phyloP scores from a whole-genome alignment of 495 filamentous ascomycete genomes.

The Penicillium simplicissimum region DNA sequence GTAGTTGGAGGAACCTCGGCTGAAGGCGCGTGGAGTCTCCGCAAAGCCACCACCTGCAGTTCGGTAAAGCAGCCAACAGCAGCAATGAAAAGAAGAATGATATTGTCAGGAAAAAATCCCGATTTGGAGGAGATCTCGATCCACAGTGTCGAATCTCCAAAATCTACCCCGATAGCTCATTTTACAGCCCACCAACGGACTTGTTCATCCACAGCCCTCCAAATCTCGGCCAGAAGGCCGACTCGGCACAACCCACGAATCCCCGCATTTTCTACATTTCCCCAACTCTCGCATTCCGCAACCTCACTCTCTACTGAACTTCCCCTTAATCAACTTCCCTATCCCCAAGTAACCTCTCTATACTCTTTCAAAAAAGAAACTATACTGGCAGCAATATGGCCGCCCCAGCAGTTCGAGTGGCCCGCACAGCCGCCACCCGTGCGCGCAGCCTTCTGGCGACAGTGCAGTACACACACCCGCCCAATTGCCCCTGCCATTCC shows the following conservation, averaged over 20 bases:
- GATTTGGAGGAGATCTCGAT: not conserved
- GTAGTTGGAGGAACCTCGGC: constrained; percentile 11
- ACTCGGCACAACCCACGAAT: constrained; percentile 16
- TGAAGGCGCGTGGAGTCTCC: not conserved
- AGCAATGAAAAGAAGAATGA: not conserved
- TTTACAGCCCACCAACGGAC: too few relatives aligned
- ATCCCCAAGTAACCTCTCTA: constrained; percentile 1
- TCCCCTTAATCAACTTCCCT: constrained; percentile 19
- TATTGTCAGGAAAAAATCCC: not conserved
- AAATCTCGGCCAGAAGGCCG: constrained; percentile 29
- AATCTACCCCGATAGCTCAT: not conserved
- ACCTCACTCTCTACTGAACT: not conserved
- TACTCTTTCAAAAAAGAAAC: constrained; percentile 6
- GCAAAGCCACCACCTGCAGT: too few relatives aligned
- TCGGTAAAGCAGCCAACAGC: not conserved
- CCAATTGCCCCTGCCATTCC: constrained; percentile 88
- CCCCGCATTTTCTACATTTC: constrained; percentile 33
- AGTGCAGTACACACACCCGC: constrained; percentile 86
- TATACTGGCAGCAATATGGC: constrained; percentile 36
- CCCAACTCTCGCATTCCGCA: constrained; percentile 26
- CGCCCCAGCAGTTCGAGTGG: constrained; percentile 57
- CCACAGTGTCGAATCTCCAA: not conserved
- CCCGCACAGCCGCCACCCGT: constrained; percentile 67
- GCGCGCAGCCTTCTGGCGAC: constrained; percentile 84
- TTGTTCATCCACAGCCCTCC: not conserved